Evolutionary conservation across 768 basidiomycete species (phyloP).

Genomic region (Tylopilus cervinicoccineus): DNA sequence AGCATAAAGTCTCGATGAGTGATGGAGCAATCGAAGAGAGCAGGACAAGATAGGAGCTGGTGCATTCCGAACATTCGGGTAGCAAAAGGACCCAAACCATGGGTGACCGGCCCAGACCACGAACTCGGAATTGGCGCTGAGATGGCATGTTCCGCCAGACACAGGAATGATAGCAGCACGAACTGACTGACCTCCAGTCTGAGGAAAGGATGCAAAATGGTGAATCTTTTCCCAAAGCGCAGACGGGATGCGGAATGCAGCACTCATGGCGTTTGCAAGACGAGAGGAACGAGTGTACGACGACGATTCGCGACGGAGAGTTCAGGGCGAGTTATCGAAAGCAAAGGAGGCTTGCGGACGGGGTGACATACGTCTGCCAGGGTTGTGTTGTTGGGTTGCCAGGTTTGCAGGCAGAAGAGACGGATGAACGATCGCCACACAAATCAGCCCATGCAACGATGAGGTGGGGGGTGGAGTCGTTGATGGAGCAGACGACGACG

Average conservation of each 20-base stretch:
- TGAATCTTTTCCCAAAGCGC: slow-evolving; percentile 87
- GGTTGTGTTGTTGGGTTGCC: slow-evolving; percentile 21
- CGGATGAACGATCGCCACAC: too few relatives aligned
- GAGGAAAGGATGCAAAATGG: slow-evolving; percentile 88
- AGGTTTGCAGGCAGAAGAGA: slow-evolving; percentile 9
- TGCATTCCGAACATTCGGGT: not conserved
- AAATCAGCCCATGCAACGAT: slow-evolving; percentile 17
- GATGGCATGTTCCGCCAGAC: not conserved
- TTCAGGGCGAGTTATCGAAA: slow-evolving; percentile 12
- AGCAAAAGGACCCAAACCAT: not conserved
- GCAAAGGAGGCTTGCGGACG: not conserved
- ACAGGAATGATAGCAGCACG: not conserved
- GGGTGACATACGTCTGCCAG: slow-evolving; percentile 21
- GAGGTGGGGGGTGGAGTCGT: not conserved
- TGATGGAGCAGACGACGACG: not conserved
- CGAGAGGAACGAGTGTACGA: not conserved
- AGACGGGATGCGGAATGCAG: slow-evolving; percentile 64
- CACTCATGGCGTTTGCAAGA: slow-evolving; percentile 30
- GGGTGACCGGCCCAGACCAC: not conserved
- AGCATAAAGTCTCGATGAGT: not conserved
- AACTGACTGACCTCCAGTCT: slow-evolving; percentile 70
- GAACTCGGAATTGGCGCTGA: not conserved
- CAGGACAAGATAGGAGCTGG: not conserved
- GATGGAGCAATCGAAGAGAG: not conserved
- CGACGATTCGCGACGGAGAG: slow-evolving; percentile 1